These are phyloP conservation scores for Penicillium sp. DNA, from an alignment of 2,329 filamentous ascomycete genomes.

Conservation along the genomic window DNA sequence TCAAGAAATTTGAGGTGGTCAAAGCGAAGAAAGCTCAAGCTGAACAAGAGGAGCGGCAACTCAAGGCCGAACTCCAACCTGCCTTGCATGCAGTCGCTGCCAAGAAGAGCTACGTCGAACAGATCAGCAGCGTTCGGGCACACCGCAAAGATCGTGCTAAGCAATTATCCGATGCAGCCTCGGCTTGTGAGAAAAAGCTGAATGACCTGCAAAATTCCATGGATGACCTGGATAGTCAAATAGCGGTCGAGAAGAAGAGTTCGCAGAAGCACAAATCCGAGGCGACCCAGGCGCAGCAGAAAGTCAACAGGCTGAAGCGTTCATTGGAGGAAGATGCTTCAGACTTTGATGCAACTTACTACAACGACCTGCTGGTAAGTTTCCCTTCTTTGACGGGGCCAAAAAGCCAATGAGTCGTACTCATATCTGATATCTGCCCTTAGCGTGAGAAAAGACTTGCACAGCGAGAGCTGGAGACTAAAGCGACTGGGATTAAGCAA, in stretches of 20 bases:
- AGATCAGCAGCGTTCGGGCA: conserved; percentile 62
- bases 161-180: conserved; percentile 58
- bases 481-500: conserved; percentile 51
- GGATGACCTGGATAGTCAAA: conserved; percentile 46
- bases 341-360: conserved; percentile 71
- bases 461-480: conserved; percentile 43
- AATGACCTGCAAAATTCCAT: conserved; percentile 48
- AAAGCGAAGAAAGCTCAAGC: conserved; percentile 64
- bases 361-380: conserved; percentile 75
- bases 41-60: conserved; percentile 61
- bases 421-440: conserved; percentile 21
- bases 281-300: conserved; percentile 57
- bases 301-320: conserved; percentile 68
- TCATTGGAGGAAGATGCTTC: conserved; percentile 66
- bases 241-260: conserved; percentile 59
- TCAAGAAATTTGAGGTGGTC: conserved; percentile 55
- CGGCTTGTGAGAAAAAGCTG: conserved; percentile 49
- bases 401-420: conserved; percentile 28
- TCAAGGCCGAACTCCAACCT: conserved; percentile 70
- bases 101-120: conserved; percentile 69
- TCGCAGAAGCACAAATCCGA: conserved; percentile 61
- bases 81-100: conserved; percentile 70
- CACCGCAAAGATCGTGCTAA: conserved; percentile 62
- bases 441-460: conserved; percentile 63
- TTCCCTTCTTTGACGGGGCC: background rate